Base-by-base conservation (phyloP, 352 stramenopile species). In the Thraustochytrium sp. region DNA sequence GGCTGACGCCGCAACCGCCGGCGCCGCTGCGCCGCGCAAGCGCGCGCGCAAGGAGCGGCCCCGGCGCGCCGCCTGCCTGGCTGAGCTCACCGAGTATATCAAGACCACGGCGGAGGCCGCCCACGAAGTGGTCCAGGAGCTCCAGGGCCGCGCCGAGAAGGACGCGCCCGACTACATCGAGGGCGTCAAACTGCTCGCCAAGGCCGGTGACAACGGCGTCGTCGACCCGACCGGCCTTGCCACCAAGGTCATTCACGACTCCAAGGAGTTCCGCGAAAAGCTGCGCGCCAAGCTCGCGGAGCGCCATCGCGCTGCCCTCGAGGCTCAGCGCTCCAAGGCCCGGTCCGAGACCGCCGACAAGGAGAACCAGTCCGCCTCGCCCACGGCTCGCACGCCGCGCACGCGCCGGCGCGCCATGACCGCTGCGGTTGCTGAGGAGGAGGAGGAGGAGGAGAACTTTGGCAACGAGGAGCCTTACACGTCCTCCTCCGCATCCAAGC, bases 181-280 rank as follows among this genome's bases (percentile, higher is more conserved):
- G 46, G 65, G 65, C 49, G 65, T 77, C 46, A 77, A 77, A 72
- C 49, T 77, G 16, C 42, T 77, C 13, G 65, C 65, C 2, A 11
- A 36, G 1, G 65, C 65, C n/a, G 49, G 49, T 16, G 49, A 77
- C 46, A 77, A 77, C 26, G 65, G 65, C 65, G 65, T 77, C 11
- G 65, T 77, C 9, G 65, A 77, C 31, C 65, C 65, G 31, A 77
- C 65, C 16, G 65, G 65, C 1, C 9, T 77, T 13, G 65, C 65
- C 29, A 62, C 65, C 42, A 77, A 77, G 65, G 42, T 77, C 46
- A 77, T 77, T 72, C 42, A 77, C 23, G 65, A 77, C 31, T 77
- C 65, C 11, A 62, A 77, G 23, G 49, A 62, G 42, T 77, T 62
- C 37, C 65, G 65, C 40, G 42, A 77, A 38, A 55, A 62, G 31